phyloP scores from a whole-genome alignment of 2,329 filamentous ascomycete genomes.

The Aspergillus ustus region DNA sequence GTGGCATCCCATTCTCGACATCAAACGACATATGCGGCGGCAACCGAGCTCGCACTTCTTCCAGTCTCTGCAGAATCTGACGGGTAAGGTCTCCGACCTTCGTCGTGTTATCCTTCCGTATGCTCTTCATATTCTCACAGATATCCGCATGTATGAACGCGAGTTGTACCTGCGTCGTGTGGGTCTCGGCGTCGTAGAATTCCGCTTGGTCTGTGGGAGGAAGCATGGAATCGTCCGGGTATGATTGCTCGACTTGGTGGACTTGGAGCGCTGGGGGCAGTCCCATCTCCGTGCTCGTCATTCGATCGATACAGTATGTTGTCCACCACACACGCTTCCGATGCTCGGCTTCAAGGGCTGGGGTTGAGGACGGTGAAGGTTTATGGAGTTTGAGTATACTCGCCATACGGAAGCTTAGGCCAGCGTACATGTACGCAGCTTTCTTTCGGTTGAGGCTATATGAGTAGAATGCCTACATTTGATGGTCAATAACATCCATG shows the following conservation, averaged over 20 bases:
- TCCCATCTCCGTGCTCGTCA: constrained; percentile 20
- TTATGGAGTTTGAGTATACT: constrained; percentile 20
- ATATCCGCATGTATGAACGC: constrained; percentile 4
- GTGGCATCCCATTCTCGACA: constrained; percentile 1
- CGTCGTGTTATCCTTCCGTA: not conserved
- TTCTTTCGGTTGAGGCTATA: constrained; percentile 26
- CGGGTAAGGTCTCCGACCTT: not conserved
- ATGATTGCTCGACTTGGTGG: not conserved
- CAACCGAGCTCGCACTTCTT: not conserved
- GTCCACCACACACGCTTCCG: constrained; percentile 29
- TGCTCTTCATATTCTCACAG: not conserved
- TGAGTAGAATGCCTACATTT: constrained; percentile 24
- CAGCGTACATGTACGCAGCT: constrained; percentile 26
- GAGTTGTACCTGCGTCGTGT: not conserved
- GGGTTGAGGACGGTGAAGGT: not conserved
- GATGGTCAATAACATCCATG: not conserved
- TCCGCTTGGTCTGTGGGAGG: not conserved
- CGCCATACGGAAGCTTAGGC: constrained; percentile 20
- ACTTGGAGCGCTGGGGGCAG: constrained; percentile 7
- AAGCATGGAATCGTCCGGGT: not conserved
- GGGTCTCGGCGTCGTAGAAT: not conserved
- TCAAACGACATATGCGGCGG: constrained; percentile 1
- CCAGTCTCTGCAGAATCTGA: not conserved
- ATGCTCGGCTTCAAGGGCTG: constrained; percentile 22
- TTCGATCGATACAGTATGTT: constrained; percentile 20